phyloP scores from a whole-genome alignment of 441 rosid species.

The Metrosideros polymorpha region DNA sequence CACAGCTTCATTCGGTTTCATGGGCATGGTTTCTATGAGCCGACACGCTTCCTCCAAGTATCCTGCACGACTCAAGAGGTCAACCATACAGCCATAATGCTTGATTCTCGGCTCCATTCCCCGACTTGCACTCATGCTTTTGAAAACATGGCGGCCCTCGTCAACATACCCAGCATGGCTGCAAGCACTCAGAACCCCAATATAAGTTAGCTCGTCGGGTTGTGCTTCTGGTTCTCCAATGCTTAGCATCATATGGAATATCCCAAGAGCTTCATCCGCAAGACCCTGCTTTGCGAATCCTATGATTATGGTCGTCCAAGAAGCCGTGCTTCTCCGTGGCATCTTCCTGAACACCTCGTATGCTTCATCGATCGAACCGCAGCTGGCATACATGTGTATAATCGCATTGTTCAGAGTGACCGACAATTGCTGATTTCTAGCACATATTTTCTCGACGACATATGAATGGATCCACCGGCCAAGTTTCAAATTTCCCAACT shows the following conservation, averaged over 20 bases:
- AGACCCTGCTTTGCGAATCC: conserved; percentile 48
- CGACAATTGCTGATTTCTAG: conserved; percentile 8
- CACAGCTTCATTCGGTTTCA: conserved; percentile 42
- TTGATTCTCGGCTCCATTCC: conserved; percentile 34
- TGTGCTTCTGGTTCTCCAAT: conserved; percentile 16
- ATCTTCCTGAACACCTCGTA: conserved; percentile 30
- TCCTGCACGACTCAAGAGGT: conserved; percentile 48
- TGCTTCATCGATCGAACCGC: conserved; percentile 39
- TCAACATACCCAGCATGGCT: conserved; percentile 47
- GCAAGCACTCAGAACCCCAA: conserved; percentile 46
- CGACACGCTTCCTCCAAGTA: conserved; percentile 36
- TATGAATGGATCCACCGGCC: conserved; percentile 46
- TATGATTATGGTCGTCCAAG: conserved; percentile 47
- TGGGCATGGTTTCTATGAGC: conserved; percentile 36
- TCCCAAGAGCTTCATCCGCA: conserved; percentile 28
- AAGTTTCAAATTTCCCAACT: conserved; percentile 32
- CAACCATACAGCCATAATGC: conserved; percentile 55
- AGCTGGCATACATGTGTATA: conserved; percentile 55
- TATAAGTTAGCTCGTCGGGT: conserved; percentile 38
- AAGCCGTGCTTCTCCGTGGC: conserved; percentile 28
- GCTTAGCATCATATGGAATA: conserved; percentile 31
- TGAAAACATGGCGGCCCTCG: conserved; percentile 27
- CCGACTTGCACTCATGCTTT: conserved; percentile 18
- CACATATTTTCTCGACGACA: conserved; percentile 7
- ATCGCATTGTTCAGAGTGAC: conserved; percentile 41